Percentiles rank a stretch among this genome's conserved stretches.
These are phyloP conservation scores for Pseudogymnoascus sp. DNA, from an alignment of 2,329 filamentous ascomycete genomes.

Conservation along the genomic window DNA sequence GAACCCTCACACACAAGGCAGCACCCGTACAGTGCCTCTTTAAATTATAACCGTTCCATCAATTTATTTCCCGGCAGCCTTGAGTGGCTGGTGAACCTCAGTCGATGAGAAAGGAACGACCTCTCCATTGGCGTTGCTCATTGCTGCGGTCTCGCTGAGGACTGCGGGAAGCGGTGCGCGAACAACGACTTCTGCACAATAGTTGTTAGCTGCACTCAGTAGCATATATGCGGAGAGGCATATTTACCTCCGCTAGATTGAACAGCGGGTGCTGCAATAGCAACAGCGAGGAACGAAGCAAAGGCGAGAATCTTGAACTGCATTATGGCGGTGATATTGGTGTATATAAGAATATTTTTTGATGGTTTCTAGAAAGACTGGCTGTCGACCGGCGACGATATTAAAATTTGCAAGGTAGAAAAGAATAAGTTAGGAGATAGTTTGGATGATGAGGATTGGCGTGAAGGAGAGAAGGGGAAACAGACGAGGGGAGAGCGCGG, in stretches of 20 bases:
- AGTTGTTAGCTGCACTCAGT: not conserved
- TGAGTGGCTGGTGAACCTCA: not conserved
- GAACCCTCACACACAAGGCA: not conserved
- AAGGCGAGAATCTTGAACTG: not conserved
- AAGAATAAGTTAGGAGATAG: not conserved
- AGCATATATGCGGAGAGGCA: not conserved
- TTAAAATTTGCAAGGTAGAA: not conserved
- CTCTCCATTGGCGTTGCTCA: not conserved
- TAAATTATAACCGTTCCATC: not conserved
- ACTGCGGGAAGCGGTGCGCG: not conserved
- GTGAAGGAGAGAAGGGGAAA: not conserved
- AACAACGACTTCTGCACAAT: not conserved
- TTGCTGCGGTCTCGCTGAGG: not conserved
- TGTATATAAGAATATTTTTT: not conserved
- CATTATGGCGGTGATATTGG: slow-evolving; percentile 3
- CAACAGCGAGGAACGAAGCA: not conserved
- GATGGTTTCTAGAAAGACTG: not conserved
- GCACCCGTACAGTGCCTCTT: not conserved
- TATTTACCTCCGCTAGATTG: not conserved
- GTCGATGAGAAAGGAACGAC: not conserved
- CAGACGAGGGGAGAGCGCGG: not conserved
- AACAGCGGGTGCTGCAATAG: not conserved
- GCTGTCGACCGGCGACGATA: slow-evolving; percentile 7
- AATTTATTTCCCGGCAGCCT: not conserved
- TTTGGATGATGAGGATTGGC: slow-evolving; percentile 7